phyloP scores from a whole-genome alignment of 139 green algal genomes.

The Chlamydomonas schloesseri region DNA sequence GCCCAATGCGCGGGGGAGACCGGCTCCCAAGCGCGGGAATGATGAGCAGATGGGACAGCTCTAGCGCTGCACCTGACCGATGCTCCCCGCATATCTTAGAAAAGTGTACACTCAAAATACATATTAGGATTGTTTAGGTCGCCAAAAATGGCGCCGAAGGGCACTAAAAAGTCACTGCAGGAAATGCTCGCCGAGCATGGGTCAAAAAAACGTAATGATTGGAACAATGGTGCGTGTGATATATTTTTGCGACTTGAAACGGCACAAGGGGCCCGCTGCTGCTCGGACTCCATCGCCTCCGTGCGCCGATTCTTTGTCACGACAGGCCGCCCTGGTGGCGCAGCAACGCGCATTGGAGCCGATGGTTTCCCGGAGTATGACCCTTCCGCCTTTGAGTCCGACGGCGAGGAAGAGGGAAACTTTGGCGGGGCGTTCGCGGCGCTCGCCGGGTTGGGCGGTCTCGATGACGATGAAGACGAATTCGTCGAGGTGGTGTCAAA shows the following conservation, averaged over 20 bases:
- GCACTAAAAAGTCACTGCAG: not conserved
- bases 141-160: not conserved
- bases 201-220: not conserved
- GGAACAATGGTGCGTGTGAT: not conserved
- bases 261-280: too few relatives aligned
- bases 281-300: too few relatives aligned
- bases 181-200: not conserved
- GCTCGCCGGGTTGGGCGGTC: not conserved
- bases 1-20: too few relatives aligned
- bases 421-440: constrained; percentile 10
- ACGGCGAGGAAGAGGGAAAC: not conserved
- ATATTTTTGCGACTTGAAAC: too few relatives aligned
- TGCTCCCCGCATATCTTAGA: too few relatives aligned
- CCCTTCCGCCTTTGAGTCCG: constrained; percentile 6
- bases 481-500: not conserved
- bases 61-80: too few relatives aligned
- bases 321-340: too few relatives aligned
- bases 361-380: constrained; percentile 24
- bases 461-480: not conserved
- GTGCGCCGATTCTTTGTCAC: too few relatives aligned
- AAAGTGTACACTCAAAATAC: too few relatives aligned
- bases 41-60: too few relatives aligned
- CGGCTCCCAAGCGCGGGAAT: too few relatives aligned
- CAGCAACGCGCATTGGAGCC: not conserved
- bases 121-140: too few relatives aligned